Percentiles rank a stretch among this genome's conserved stretches.
These are phyloP conservation scores for Nymphaea colorata DNA, from an alignment of 164 flowering plant species.

Conservation along the genomic window DNA sequence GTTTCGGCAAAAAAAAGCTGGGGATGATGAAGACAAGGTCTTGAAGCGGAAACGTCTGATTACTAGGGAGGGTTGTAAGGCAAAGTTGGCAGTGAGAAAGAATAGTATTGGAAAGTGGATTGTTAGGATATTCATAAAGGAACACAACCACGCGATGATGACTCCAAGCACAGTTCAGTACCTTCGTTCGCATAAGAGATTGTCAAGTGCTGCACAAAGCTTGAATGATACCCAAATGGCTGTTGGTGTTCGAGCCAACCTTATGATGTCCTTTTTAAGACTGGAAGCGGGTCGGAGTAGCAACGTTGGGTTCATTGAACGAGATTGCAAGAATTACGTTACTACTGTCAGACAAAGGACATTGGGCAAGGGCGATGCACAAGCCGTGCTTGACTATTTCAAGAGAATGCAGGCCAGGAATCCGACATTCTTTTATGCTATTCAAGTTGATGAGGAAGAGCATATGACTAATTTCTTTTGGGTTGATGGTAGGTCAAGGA, in stretches of 20 bases:
- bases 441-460: constrained; percentile 8
- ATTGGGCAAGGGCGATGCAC: constrained; percentile 4
- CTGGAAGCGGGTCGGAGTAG: constrained; percentile 2
- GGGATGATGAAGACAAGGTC: constrained; percentile 4
- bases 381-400: constrained; percentile 7
- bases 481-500: constrained; percentile 11
- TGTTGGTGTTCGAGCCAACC: not conserved
- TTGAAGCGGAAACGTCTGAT: constrained; percentile 5
- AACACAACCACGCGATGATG: constrained; percentile 35
- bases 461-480: constrained; percentile 8
- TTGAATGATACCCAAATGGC: not conserved
- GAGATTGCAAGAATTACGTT: not conserved
- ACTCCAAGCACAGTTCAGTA: constrained; percentile 30
- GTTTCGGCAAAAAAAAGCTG: constrained; percentile 5
- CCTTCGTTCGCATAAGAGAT: constrained; percentile 34
- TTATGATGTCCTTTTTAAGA: not conserved
- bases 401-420: constrained; percentile 6
- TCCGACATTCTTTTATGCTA: constrained; percentile 11
- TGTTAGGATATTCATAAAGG: constrained; percentile 32
- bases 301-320: constrained; percentile 13
- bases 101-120: constrained; percentile 26
- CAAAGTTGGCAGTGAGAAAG: constrained; percentile 16
- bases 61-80: constrained; percentile 12
- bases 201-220: constrained; percentile 15
- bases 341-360: not conserved